phyloP scores from a whole-genome alignment of 2,329 filamentous ascomycete genomes.

The Botryosphaeria agaves region DNA sequence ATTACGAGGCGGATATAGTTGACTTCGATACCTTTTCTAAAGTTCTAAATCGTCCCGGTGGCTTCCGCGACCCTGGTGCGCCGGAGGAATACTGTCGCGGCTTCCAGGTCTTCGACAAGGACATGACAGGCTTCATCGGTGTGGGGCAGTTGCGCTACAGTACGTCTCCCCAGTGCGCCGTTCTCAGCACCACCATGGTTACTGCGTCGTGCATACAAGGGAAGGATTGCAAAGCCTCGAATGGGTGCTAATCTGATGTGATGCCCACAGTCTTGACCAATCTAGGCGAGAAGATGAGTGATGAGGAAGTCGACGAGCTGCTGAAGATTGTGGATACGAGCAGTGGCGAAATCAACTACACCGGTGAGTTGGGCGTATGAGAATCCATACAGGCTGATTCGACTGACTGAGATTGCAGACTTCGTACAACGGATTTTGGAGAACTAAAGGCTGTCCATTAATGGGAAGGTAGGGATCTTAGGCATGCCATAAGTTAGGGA shows the following conservation, averaged over 20 bases:
- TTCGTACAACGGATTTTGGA: conserved; percentile 23
- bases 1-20: conserved; percentile 35
- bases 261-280: conserved; percentile 61
- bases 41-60: conserved; percentile 90
- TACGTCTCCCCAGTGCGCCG: conserved; percentile 12
- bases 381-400: not conserved
- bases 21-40: conserved; percentile 97
- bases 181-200: not conserved
- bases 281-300: conserved; percentile 96
- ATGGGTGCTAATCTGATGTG: too few species aligned
- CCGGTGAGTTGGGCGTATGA: conserved; percentile 39
- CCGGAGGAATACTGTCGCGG: conserved; percentile 97
- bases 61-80: conserved; percentile 95
- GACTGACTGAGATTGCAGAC: conserved; percentile 8
- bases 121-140: conserved; percentile 94
- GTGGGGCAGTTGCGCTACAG: conserved; percentile 92
- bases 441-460: conserved; percentile 11
- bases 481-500: not conserved
- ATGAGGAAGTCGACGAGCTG: conserved; percentile 96
- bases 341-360: conserved; percentile 95
- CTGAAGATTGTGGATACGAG: conserved; percentile 96
- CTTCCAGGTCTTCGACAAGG: conserved; percentile 99
- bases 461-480: not conserved
- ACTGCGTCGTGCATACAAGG: not conserved
- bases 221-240: not conserved